Percentiles rank a stretch among this genome's conserved stretches.
Conservation (phyloP, 2,329 filamentous ascomycete genomes). For the Aureobasidium lini region DNA sequence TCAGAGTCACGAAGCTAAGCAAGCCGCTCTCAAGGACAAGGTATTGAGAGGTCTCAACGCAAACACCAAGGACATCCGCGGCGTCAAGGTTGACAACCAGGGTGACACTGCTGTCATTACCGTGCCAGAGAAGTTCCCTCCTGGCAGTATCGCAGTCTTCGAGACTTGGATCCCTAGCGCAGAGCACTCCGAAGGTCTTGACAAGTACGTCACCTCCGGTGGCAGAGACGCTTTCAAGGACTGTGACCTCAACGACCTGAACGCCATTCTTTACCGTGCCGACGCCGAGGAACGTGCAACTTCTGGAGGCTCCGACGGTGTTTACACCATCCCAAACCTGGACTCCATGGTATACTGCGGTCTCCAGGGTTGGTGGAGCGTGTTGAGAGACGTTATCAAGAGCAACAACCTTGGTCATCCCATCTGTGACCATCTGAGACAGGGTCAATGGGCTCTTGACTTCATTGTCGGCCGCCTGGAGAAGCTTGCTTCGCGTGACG, state of each 20-base stretch:
- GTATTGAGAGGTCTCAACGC: conserved; percentile 78
- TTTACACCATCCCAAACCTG: conserved; percentile 76
- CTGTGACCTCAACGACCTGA: conserved; percentile 73
- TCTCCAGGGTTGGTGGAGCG: conserved; percentile 97
- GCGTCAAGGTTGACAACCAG: conserved; percentile 64
- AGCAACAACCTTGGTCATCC: conserved; percentile 91
- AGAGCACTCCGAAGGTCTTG: conserved; percentile 75
- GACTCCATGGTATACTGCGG: conserved; percentile 88
- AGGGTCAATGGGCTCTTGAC: conserved; percentile 88
- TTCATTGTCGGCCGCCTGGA: conserved; percentile 76
- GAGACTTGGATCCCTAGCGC: conserved; percentile 91
- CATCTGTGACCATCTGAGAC: conserved; percentile 82
- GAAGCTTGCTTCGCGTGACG: conserved; percentile 52
- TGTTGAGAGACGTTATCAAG: conserved; percentile 73
- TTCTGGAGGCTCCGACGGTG: conserved; percentile 74
- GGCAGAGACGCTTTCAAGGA: conserved; percentile 70
- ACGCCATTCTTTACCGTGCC: conserved; percentile 84
- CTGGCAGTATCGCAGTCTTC: conserved; percentile 89
- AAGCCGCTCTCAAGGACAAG: conserved; percentile 59
- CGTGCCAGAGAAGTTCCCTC: conserved; percentile 76
- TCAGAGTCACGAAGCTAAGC: conserved; percentile 59
- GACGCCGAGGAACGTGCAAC: conserved; percentile 81
- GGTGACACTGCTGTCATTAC: conserved; percentile 70
- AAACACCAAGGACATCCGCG: conserved; percentile 64
- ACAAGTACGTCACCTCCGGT: conserved; percentile 77